phyloP scores from a whole-genome alignment of 192 early-diverging fungal genomes.

The Spizellomyces punctatus region DNA sequence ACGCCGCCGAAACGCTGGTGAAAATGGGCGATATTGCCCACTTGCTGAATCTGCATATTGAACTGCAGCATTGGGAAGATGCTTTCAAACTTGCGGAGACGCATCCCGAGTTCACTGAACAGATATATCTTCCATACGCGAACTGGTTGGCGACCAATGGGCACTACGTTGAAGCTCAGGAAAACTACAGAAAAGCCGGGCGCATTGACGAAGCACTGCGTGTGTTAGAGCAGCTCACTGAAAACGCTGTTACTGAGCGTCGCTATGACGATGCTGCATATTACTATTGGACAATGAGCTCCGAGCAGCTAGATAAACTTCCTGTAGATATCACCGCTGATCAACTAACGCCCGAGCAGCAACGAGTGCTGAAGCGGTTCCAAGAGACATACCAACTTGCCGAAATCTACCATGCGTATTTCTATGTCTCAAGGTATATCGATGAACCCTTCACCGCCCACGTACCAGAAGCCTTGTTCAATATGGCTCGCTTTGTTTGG shows the following conservation, averaged over 20 bases:
- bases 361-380: slow-evolving; percentile 30
- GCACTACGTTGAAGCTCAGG: slow-evolving; percentile 57
- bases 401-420: slow-evolving; percentile 60
- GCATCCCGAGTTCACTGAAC: slow-evolving; percentile 48
- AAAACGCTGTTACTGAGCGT: slow-evolving; percentile 53
- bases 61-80: slow-evolving; percentile 58
- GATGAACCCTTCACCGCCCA: slow-evolving; percentile 63
- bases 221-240: slow-evolving; percentile 50
- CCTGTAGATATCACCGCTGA: slow-evolving; percentile 25
- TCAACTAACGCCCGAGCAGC: slow-evolving; percentile 34
- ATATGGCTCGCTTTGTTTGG: slow-evolving; percentile 55
- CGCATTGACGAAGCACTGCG: slow-evolving; percentile 52
- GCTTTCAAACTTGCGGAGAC: slow-evolving; percentile 56
- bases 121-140: slow-evolving; percentile 58
- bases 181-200: slow-evolving; percentile 58
- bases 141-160: slow-evolving; percentile 58
- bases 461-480: slow-evolving; percentile 50
- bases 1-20: slow-evolving; percentile 52
- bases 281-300: slow-evolving; percentile 49
- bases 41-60: slow-evolving; percentile 50
- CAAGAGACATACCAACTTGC: slow-evolving; percentile 36
- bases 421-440: slow-evolving; percentile 50
- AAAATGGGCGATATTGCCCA: slow-evolving; percentile 55
- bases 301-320: slow-evolving; percentile 47
- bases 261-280: slow-evolving; percentile 58